Conservation (phyloP, 2,329 filamentous ascomycete species). For the Trichoderma sp. region DNA sequence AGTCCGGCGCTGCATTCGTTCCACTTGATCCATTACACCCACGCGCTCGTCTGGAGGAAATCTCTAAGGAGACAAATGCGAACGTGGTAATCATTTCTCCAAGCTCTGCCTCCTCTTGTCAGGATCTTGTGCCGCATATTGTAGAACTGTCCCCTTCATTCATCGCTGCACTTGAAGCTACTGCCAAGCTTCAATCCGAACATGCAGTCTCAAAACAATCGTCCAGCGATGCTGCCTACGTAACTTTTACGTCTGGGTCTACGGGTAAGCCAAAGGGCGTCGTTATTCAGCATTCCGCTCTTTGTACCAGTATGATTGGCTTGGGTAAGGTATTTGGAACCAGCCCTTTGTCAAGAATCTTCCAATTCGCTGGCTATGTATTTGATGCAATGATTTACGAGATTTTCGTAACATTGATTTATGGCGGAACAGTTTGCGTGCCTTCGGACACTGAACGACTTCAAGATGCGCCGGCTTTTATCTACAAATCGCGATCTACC, state of each 20-base stretch:
- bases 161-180: neutral
- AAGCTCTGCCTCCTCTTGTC: neutral
- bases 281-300: neutral
- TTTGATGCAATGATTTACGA: conserved; percentile 9
- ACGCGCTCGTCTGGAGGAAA: neutral
- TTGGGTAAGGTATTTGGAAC: neutral
- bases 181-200: neutral
- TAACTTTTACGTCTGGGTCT: conserved; percentile 6
- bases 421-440: conserved; percentile 1
- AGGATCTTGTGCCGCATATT: neutral
- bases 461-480: neutral
- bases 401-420: neutral
- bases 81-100: conserved; percentile 17
- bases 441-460: neutral
- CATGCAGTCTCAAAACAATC: neutral
- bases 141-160: conserved; percentile 5
- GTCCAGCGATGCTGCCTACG: neutral
- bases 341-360: neutral
- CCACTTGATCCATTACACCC: conserved; percentile 28
- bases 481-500: neutral
- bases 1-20: conserved; percentile 29
- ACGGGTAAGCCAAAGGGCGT: conserved; percentile 15
- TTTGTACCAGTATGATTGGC: neutral
- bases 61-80: conserved; percentile 17
- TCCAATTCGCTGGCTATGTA: conserved; percentile 12